phyloP scores from a whole-genome alignment of 1,284 basidiomycete species.

The Cutaneotrichosporon sp. region DNA sequence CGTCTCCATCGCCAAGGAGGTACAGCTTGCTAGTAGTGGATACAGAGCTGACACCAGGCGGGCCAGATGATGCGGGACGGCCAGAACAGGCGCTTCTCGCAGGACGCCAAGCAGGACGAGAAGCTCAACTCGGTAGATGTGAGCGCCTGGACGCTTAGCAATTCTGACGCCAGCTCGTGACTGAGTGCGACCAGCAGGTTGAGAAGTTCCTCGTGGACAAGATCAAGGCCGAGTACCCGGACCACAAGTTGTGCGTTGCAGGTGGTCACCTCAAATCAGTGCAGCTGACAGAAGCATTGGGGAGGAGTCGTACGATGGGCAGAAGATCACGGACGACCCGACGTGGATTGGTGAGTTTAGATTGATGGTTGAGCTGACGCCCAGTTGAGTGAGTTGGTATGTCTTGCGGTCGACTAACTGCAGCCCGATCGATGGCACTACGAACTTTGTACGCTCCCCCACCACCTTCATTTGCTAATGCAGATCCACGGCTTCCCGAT shows the following conservation, averaged over 20 bases:
- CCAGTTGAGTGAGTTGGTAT: slow-evolving; percentile 30
- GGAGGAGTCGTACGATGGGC: slow-evolving; percentile 75
- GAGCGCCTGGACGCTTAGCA: slow-evolving; percentile 9
- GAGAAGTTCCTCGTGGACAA: slow-evolving; percentile 75
- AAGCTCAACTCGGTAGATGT: slow-evolving; percentile 85
- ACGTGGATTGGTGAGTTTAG: slow-evolving; percentile 68
- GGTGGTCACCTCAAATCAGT: not conserved
- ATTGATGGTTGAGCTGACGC: slow-evolving; percentile 14
- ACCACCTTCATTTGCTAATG: not conserved
- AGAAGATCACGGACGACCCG: slow-evolving; percentile 72
- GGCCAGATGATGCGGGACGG: slow-evolving; percentile 51
- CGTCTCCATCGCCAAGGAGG: slow-evolving; percentile 58
- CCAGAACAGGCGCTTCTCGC: slow-evolving; percentile 47
- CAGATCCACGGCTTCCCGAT: slow-evolving; percentile 63
- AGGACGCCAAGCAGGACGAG: slow-evolving; percentile 60
- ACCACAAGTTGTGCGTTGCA: slow-evolving; percentile 69
- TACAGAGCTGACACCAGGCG: slow-evolving; percentile 39
- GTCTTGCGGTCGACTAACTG: slow-evolving; percentile 6
- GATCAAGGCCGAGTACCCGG: slow-evolving; percentile 65
- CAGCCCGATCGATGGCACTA: slow-evolving; percentile 57
- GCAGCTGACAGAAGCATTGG: slow-evolving; percentile 63
- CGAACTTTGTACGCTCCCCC: slow-evolving; percentile 88
- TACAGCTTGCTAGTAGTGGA: no score
- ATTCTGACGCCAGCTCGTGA: slow-evolving; percentile 60
- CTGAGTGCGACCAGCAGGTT: slow-evolving; percentile 89